Evolutionary conservation across 805 yeast genomes (phyloP), one percentile per base, ranked within the genome.

Genomic region (Teunomyces atbi): DNA sequence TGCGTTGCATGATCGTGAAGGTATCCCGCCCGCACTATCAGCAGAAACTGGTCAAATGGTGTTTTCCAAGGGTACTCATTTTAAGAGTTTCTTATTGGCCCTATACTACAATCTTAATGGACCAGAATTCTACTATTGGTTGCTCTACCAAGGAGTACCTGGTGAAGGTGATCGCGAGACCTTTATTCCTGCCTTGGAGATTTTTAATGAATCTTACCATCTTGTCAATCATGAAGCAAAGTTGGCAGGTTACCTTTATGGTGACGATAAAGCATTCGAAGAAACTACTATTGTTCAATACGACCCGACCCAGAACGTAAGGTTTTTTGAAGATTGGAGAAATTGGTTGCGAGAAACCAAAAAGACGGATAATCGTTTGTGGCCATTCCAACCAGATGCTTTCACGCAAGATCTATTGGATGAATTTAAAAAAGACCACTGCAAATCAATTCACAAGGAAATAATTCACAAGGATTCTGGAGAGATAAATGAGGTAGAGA

Each of bases 101-200:
- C 47, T 66, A 13, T 70, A 68, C 51, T 69, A 69, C 52, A 70
- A 68, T 47, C 44, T 64, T 13, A 55, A 62, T 48, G 70, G 71
- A 1, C 58, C 61, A 1, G 44, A 47, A 1, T 55, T 53, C 50
- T 68, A 60, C 53, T 66, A 65, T 44, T 51, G 51, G 10, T 54
- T 70, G 33, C 44, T 70, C 2, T 69, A 62, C 50, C 75, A 68
- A 52, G 73, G 73, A 10, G 59, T 60, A 2, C 60, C 57, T 15
- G 71, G 70, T 0, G 47, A 44, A 4, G 72, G 71, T 6, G 74
- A 70, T 47, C 54, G 69, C 20, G 75, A 70, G 40, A 67, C 73
- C 3, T 62, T 63, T 47, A 61, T 63, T 13, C 72, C 73, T 3
- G 73, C 74, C 4, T 65, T 73, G 41, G 64, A 61, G 43, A 65